These are phyloP conservation scores for Xerocomellus chrysenteron DNA, from an alignment of 768 basidiomycete species.

Conservation along the genomic window DNA sequence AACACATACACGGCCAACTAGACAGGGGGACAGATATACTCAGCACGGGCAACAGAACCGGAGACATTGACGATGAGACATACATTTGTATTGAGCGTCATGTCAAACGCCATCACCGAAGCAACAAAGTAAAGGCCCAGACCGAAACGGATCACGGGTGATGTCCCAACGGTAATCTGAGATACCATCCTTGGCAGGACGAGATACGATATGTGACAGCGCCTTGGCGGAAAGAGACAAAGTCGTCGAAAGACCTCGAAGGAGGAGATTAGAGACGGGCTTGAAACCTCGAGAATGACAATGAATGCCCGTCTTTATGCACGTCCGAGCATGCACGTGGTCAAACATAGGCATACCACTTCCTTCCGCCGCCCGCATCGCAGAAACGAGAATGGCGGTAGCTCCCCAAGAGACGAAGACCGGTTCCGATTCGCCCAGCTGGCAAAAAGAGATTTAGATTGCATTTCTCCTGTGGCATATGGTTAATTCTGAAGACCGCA, in stretches of 20 bases:
- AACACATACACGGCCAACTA: slow-evolving; percentile 27
- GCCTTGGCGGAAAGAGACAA: background rate
- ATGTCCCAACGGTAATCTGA: background rate
- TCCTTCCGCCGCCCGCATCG: slow-evolving; percentile 6
- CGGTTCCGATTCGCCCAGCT: slow-evolving; percentile 17
- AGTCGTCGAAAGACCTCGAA: background rate
- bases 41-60: background rate
- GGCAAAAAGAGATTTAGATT: background rate
- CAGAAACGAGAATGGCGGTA: background rate
- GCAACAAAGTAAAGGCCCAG: slow-evolving; percentile 8
- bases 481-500: background rate
- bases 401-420: background rate
- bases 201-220: background rate
- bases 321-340: slow-evolving; percentile 12
- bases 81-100: slow-evolving; percentile 26
- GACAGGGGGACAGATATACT: background rate
- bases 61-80: background rate
- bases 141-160: slow-evolving; percentile 13
- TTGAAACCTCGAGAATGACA: background rate
- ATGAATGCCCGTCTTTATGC: slow-evolving; percentile 12
- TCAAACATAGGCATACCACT: slow-evolving; percentile 8
- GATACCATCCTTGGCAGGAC: slow-evolving; percentile 5
- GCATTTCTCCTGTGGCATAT: background rate
- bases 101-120: slow-evolving; percentile 26
- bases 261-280: background rate